phyloP scores from a whole-genome alignment of 129 eudicot genomes.

The Artemisia tridentata region DNA sequence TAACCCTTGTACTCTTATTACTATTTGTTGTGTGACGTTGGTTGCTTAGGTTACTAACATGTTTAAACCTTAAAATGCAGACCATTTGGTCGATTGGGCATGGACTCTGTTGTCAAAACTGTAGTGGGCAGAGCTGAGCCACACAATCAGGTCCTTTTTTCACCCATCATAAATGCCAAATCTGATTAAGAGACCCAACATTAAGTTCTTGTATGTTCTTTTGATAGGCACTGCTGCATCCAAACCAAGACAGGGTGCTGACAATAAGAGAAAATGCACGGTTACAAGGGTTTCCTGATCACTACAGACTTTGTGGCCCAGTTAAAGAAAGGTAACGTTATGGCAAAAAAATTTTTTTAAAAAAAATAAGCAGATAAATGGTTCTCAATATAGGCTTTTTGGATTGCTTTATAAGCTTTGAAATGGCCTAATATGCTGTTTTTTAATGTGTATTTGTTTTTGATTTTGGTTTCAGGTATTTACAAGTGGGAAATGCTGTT shows the following conservation, averaged over 20 bases:
- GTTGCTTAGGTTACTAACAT: conserved; percentile 8
- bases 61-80: conserved; percentile 26
- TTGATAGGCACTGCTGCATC: conserved; percentile 46
- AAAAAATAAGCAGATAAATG: too few relatives aligned
- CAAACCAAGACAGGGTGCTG: conserved; percentile 55
- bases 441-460: not conserved
- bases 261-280: conserved; percentile 71
- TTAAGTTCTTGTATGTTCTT: not conserved
- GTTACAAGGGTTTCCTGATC: conserved; percentile 76
- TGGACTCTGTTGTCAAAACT: conserved; percentile 58
- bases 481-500: conserved; percentile 65
- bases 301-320: conserved; percentile 58
- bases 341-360: not conserved
- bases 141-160: conserved; percentile 53
- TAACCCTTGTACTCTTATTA: too few relatives aligned
- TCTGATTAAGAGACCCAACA: not conserved
- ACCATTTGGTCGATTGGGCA: conserved; percentile 68
- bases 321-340: conserved; percentile 55
- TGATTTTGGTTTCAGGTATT: conserved; percentile 37
- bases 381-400: too few relatives aligned
- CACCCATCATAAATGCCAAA: not conserved
- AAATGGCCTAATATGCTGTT: not conserved
- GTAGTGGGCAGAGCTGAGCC: conserved; percentile 78
- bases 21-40: not conserved
- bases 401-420: not conserved